Evolutionary conservation across 176 grass and related monocot species (phyloP).

Genomic region (Juncus effusus): DNA sequence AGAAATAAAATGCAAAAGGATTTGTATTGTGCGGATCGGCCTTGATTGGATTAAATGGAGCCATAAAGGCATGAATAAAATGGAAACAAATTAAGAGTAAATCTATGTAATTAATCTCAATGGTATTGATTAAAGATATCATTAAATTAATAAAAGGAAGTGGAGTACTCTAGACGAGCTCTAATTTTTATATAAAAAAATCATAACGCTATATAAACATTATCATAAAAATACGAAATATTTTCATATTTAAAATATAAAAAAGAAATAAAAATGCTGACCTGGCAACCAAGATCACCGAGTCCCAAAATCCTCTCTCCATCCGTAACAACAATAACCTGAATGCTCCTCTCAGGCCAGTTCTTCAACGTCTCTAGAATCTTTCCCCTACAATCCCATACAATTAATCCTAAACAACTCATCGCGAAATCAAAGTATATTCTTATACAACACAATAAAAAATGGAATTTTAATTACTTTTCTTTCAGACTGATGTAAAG

Average conservation of each 20-base stretch:
- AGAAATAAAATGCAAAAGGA: no score
- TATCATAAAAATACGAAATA: not conserved
- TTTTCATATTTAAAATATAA: not conserved
- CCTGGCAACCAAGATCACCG: slow-evolving; percentile 96
- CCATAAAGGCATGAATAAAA: not conserved
- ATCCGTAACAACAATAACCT: slow-evolving; percentile 93
- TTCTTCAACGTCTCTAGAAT: slow-evolving; percentile 90
- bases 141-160: not conserved
- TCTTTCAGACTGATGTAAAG: slow-evolving; percentile 94
- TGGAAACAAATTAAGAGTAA: not conserved
- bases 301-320: slow-evolving; percentile 96
- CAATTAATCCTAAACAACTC: slow-evolving; percentile 17
- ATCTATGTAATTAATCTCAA: slow-evolving; percentile 1
- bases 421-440: no score
- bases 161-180: not conserved
- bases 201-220: slow-evolving; percentile 22
- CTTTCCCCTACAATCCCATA: slow-evolving; percentile 51
- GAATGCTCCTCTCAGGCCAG: slow-evolving; percentile 93
- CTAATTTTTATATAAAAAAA: not conserved
- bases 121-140: slow-evolving; percentile 3
- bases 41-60: no score
- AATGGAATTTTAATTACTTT: slow-evolving; percentile 42
- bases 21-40: no score
- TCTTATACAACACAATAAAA: not conserved
- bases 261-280: slow-evolving; percentile 19